Evolutionary conservation across 164 flowering plant species (phyloP), one percentile per base, ranked within the genome.

Genomic region (Cinnamomum micranthum): DNA sequence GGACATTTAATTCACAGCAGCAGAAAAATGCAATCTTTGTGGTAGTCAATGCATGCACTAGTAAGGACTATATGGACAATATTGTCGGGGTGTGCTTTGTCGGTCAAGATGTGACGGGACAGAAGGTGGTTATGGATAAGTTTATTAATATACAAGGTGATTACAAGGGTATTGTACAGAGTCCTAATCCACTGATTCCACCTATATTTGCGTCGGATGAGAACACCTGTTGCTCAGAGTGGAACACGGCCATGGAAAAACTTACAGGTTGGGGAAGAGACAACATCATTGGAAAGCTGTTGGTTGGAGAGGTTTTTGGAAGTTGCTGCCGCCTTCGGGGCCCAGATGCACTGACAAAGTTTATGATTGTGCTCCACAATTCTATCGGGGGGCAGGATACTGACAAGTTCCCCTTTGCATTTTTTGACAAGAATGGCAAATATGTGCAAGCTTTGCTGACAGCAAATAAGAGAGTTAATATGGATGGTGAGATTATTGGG

Each of bases 131-230:
- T 14, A 92, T 95, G 97, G 98, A 93, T 83, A 93, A 93, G 79
- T 93, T 92, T 80, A 85, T 95, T 71, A 84, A 86, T 82, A 92
- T 96, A 73, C 95, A 96, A 80, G 97, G 98, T 77, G 99, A 96
- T 80, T 96, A 96, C 84, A 91, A 89, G 85, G 93, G 94, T 23
- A 93, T 96, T 74, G 86, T 96, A 60, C 99, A 96, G 25, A 96
- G 89, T 80, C 99, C 97, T 25, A 93, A 88, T 81, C 90, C 97
- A 77, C 79, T 96, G 81, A 93, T 96, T 69, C 98, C 98, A 65
- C 97, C 99, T n/a, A 96, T 96, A 82, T 96, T 96, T 86, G 97
- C 93, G 14, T 86, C 93, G 4, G 99, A 96, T 82, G 96, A 92
- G 75, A 93, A 89, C 77, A 88, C 94, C 2, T 91, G 88, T 75